Evolutionary conservation across 225 moss, liverwort and hornwort species (phyloP).

Genomic region (Ulota crispa): DNA sequence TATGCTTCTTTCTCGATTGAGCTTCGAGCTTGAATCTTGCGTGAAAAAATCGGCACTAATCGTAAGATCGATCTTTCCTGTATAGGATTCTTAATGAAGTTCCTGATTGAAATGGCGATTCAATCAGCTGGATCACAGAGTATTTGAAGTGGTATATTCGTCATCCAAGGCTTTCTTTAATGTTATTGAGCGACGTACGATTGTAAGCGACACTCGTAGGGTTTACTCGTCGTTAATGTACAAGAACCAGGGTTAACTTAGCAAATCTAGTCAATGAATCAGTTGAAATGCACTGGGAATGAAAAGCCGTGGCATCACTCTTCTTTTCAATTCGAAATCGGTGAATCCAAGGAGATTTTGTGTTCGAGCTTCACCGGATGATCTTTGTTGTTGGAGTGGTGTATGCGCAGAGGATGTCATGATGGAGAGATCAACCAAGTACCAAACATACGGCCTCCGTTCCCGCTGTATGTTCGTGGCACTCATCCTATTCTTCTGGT

Average conservation of each 20-base stretch:
- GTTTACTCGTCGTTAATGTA: neutral
- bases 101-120: neutral
- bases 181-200: neutral
- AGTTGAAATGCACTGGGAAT: neutral
- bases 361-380: neutral
- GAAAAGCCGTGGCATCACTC: neutral
- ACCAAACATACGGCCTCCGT: conserved; percentile 25
- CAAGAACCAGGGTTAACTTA: neutral
- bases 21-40: neutral
- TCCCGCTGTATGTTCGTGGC: conserved; percentile 45
- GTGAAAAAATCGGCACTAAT: neutral
- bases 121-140: conserved; percentile 2
- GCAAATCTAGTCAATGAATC: neutral
- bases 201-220: neutral
- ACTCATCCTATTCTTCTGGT: conserved; percentile 49
- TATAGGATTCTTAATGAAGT: neutral
- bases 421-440: conserved; percentile 37
- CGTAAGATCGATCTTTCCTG: neutral
- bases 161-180: neutral
- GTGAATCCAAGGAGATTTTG: neutral
- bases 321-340: neutral
- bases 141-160: neutral
- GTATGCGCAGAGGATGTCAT: neutral
- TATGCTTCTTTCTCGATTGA: neutral
- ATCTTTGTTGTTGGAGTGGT: neutral